These are phyloP conservation scores for Lachnum nothofagi DNA, from an alignment of 2,329 filamentous ascomycete genomes.

Conservation along the genomic window DNA sequence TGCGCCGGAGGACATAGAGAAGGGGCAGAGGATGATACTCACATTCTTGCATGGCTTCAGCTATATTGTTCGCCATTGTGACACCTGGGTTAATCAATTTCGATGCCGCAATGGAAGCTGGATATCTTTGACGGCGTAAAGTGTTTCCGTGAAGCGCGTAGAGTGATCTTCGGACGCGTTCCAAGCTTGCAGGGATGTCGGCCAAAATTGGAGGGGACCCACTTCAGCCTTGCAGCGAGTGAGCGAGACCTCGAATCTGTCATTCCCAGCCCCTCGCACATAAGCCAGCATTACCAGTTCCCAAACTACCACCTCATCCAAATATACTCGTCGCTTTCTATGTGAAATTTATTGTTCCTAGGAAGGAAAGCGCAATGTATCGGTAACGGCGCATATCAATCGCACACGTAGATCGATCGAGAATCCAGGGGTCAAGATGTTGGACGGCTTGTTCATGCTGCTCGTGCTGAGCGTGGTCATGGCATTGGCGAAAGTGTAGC, in stretches of 20 bases:
- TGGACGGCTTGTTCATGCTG: conserved; percentile 34
- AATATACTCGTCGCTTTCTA: neutral
- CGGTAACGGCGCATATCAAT: conserved; percentile 16
- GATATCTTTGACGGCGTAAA: neutral
- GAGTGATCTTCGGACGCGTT: conserved; percentile 22
- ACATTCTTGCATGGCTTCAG: conserved; percentile 23
- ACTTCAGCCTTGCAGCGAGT: conserved; percentile 18
- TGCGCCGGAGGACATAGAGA: conserved; percentile 15
- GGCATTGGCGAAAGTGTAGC: conserved; percentile 50
- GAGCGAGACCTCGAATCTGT: neutral
- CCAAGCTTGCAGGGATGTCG: conserved; percentile 9
- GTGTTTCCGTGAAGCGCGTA: conserved; percentile 17
- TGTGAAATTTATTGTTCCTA: neutral
- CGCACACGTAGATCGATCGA: conserved; percentile 3
- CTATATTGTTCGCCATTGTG: conserved; percentile 14
- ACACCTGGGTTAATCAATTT: neutral
- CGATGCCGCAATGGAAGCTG: neutral
- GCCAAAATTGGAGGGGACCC: conserved; percentile 5
- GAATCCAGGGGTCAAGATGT: conserved; percentile 28
- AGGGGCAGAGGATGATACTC: conserved; percentile 11
- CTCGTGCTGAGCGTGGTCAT: conserved; percentile 44
- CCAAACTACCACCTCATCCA: neutral
- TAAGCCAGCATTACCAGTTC: neutral
- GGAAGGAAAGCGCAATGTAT: conserved; percentile 18
- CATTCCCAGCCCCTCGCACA: neutral